These are phyloP conservation scores for Colletotrichum eleusines DNA, from an alignment of 2,329 filamentous ascomycete species.

Conservation along the genomic window DNA sequence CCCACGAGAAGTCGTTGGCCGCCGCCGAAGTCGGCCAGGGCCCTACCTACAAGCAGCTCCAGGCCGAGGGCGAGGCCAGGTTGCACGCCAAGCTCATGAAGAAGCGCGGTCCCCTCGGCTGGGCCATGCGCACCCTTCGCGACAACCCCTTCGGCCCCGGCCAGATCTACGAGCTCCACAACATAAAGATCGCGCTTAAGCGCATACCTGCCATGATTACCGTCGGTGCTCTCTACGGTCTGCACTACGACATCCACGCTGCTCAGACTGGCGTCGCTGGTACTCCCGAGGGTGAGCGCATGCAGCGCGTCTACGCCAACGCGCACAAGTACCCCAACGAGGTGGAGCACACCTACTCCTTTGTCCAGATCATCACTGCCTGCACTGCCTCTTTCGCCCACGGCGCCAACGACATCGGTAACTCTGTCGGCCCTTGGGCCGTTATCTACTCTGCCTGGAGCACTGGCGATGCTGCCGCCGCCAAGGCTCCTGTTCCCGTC, in stretches of 20 bases:
- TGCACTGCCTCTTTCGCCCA: conserved; percentile 81
- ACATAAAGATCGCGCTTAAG: conserved; percentile 72
- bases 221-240: conserved; percentile 75
- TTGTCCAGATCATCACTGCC: conserved; percentile 74
- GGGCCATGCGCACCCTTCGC: conserved; percentile 83
- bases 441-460: conserved; percentile 77
- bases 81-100: conserved; percentile 74
- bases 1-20: conserved; percentile 46
- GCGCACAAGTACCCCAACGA: conserved; percentile 77
- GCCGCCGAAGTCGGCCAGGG: conserved; percentile 62
- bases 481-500: conserved; percentile 75
- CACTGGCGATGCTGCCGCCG: conserved; percentile 69
- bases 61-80: conserved; percentile 66
- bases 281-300: conserved; percentile 79
- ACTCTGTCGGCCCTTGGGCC: conserved; percentile 77
- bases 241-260: conserved; percentile 85
- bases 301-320: conserved; percentile 74
- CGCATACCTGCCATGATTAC: conserved; percentile 77
- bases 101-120: conserved; percentile 77
- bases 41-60: conserved; percentile 70
- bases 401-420: conserved; percentile 82
- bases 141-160: conserved; percentile 80
- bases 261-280: conserved; percentile 78
- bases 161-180: conserved; percentile 79
- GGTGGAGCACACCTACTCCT: conserved; percentile 77